Conservation (phyloP, 768 basidiomycete genomes). For the Psilocybe cyanescens region DNA sequence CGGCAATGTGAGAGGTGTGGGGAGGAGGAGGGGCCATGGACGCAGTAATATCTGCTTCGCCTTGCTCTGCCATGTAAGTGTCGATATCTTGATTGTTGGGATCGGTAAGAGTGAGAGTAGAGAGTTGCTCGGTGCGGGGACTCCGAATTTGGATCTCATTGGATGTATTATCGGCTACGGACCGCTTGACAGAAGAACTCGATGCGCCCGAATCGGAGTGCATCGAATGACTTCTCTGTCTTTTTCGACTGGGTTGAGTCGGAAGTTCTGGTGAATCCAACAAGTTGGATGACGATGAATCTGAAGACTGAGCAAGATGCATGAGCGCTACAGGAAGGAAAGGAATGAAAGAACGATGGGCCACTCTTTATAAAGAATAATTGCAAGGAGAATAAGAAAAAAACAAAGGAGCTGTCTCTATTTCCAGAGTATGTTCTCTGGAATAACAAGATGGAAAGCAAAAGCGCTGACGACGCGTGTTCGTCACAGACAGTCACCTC, state of each 20-base stretch:
- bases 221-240: slow-evolving; percentile 78
- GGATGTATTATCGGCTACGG: slow-evolving; percentile 68
- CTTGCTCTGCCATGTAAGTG: slow-evolving; percentile 66
- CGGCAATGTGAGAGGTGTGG: slow-evolving; percentile 1
- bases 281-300: slow-evolving; percentile 43
- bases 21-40: slow-evolving; percentile 30
- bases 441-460: not conserved
- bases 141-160: slow-evolving; percentile 42
- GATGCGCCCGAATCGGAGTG: slow-evolving; percentile 73
- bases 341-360: slow-evolving; percentile 21
- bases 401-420: slow-evolving; percentile 19
- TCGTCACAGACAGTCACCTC: slow-evolving; percentile 16
- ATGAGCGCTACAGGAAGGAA: slow-evolving; percentile 34
- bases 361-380: slow-evolving; percentile 22
- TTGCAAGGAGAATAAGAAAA: slow-evolving; percentile 16
- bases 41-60: slow-evolving; percentile 39
- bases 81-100: slow-evolving; percentile 60
- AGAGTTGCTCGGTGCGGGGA: slow-evolving; percentile 45
- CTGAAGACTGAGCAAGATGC: slow-evolving; percentile 50
- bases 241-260: slow-evolving; percentile 56
- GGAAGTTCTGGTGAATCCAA: slow-evolving; percentile 41
- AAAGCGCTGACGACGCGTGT: slow-evolving; percentile 21
- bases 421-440: slow-evolving; percentile 3
- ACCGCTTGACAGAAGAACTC: slow-evolving; percentile 78
- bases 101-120: slow-evolving; percentile 44